phyloP scores from a whole-genome alignment of 768 basidiomycete species.

The Mycena epipterygia region DNA sequence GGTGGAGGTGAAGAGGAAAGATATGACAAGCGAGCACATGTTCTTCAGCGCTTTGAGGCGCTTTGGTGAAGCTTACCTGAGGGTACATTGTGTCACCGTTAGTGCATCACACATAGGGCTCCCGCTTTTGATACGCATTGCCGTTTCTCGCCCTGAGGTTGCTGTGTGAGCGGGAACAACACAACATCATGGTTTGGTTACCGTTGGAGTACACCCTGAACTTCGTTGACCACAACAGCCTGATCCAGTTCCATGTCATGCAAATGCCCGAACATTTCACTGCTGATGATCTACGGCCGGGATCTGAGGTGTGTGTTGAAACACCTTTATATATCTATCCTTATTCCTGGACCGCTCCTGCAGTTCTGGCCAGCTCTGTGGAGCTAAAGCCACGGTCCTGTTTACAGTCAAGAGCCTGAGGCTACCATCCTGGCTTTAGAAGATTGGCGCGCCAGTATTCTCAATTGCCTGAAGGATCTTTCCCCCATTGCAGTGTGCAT shows the following conservation, averaged over 20 bases:
- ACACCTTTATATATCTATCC: not conserved
- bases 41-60: too few species aligned
- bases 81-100: too few species aligned
- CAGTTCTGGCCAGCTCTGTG: not conserved
- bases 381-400: conserved; percentile 2
- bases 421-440: not conserved
- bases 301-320: not conserved
- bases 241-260: conserved; percentile 3
- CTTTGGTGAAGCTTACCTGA: too few species aligned
- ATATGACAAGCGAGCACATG: too few species aligned
- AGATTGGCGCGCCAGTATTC: not conserved
- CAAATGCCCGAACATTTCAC: not conserved
- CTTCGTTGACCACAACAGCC: not conserved
- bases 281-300: not conserved
- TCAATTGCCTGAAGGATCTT: not conserved
- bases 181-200: too few species aligned
- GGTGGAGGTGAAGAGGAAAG: too few species aligned
- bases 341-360: not conserved
- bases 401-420: conserved; percentile 12
- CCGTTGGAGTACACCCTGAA: not conserved
- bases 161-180: too few species aligned
- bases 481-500: conserved; percentile 13
- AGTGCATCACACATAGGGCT: too few species aligned
- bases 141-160: too few species aligned
- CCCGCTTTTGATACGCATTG: too few species aligned